Evolutionary conservation across 1,284 basidiomycete genomes (phyloP), one percentile per base, ranked within the genome.

Genomic region (Pseudozyma hubeiensis): DNA sequence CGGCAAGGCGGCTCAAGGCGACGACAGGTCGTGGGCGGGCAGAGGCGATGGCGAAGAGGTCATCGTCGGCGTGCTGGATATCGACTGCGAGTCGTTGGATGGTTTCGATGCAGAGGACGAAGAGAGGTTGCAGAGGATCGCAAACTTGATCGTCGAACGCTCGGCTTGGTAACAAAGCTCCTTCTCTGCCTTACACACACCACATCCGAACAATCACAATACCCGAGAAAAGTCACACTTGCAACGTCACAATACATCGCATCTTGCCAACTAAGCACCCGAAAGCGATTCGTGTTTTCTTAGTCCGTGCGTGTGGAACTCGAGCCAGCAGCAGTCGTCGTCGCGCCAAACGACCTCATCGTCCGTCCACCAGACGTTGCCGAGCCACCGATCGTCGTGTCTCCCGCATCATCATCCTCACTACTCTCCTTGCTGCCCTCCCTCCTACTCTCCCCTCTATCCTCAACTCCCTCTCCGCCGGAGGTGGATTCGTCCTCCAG

Each of bases 21-120:
- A 63, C 5, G 70, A 71, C 39, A 62, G 24, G 37, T 57, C 66
- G 0, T 84, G 82, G 81, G 53, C 58, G 4, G 81, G 81, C 2
- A 75, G 82, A 40, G 81, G 79, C 5, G 58, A 56, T 13, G 70
- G 50, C 1, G 76, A 82, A 2, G 61, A 82, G 2, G 50, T 84
- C n/a, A 80, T 80, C 35, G 66, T 86, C 3, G 85, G 85, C 3
- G 85, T 86, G 16, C 70, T 86, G 9, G 85, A 86, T 44, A 81
- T 86, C 41, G 85, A 86, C 63, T 86, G 85, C 64, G 83, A 85
- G 45, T 74, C 65, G 5, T 46, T 78, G 8, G 64, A 77, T 4
- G 85, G 81, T 17, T 86, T 85, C 58, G 83, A 81, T 47, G 62
- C 82, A n/a, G 77, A 81, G 47, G 85, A 86, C 55, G 64, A 71